Evolutionary conservation across 768 basidiomycete genomes (phyloP).

Genomic region (Leccinum broughii): DNA sequence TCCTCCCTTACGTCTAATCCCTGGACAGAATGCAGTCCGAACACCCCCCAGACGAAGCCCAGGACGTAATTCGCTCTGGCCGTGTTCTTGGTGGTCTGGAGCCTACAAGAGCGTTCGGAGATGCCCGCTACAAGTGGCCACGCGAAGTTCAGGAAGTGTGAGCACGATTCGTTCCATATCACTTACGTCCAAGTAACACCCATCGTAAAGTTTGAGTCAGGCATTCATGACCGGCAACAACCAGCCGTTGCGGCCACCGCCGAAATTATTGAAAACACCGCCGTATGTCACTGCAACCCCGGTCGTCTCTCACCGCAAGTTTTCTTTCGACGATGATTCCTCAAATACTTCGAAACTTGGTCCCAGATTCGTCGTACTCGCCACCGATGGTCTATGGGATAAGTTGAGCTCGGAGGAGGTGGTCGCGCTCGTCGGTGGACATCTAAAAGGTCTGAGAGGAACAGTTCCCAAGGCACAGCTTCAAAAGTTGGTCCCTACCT

Average conservation of each 20-base stretch:
- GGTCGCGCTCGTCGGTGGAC: slow-evolving; percentile 82
- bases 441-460: slow-evolving; percentile 72
- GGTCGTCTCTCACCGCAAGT: slow-evolving; percentile 75
- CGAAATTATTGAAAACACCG: slow-evolving; percentile 73
- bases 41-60: slow-evolving; percentile 76
- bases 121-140: slow-evolving; percentile 89
- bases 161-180: slow-evolving; percentile 25
- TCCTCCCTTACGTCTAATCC: slow-evolving; percentile 3
- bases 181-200: neutral
- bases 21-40: slow-evolving; percentile 68
- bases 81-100: slow-evolving; percentile 88
- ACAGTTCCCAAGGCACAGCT: slow-evolving; percentile 59
- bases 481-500: slow-evolving; percentile 53
- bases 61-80: slow-evolving; percentile 72
- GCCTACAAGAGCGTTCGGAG: slow-evolving; percentile 84
- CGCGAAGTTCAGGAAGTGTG: slow-evolving; percentile 70
- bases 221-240: slow-evolving; percentile 69
- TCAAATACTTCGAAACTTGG: slow-evolving; percentile 23
- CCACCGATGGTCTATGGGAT: slow-evolving; percentile 86
- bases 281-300: slow-evolving; percentile 90
- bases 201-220: slow-evolving; percentile 49
- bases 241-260: slow-evolving; percentile 57
- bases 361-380: slow-evolving; percentile 79
- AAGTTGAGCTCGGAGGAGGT: slow-evolving; percentile 79
- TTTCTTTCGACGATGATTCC: slow-evolving; percentile 46